These are phyloP conservation scores for Kwoniella newhampshirensis DNA, from an alignment of 768 basidiomycete species.

Conservation along the genomic window DNA sequence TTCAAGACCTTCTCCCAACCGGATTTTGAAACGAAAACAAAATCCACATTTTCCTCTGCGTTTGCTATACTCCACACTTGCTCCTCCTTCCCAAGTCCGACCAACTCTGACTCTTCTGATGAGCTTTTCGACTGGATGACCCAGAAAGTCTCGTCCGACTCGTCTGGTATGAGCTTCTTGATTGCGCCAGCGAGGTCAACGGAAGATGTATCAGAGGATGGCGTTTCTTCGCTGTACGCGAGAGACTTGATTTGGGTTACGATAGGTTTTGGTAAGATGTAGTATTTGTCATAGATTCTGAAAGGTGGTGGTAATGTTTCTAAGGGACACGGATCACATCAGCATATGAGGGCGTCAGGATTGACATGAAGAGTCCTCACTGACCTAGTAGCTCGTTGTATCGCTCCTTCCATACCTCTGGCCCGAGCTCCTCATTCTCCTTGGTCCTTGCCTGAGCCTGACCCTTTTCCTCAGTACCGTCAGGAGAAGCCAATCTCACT, in stretches of 20 bases:
- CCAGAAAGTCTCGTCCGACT: constrained; percentile 57
- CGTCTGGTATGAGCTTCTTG: constrained; percentile 14
- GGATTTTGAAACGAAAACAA: constrained; percentile 70
- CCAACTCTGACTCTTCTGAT: constrained; percentile 42
- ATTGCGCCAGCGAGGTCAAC: constrained; percentile 1
- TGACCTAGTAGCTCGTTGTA: constrained; percentile 30
- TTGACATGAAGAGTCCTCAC: constrained; percentile 4
- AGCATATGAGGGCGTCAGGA: not conserved
- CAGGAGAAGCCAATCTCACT: constrained; percentile 31
- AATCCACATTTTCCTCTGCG: constrained; percentile 63
- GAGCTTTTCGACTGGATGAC: constrained; percentile 30
- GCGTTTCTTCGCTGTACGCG: constrained; percentile 56
- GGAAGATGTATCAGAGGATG: not conserved
- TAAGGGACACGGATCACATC: not conserved
- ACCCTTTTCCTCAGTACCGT: constrained; percentile 10
- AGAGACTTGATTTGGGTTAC: constrained; percentile 25
- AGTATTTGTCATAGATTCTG: constrained; percentile 24
- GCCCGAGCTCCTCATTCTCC: not conserved
- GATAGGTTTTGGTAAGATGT: constrained; percentile 29
- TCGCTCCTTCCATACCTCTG: constrained; percentile 12
- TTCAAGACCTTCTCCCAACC: constrained; percentile 68
- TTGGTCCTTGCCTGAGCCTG: constrained; percentile 12
- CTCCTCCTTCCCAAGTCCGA: constrained; percentile 16
- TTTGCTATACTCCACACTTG: constrained; percentile 17
- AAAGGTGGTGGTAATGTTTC: constrained; percentile 31